A percentile compares a stretch with the other conserved stretches of the same genome.
These are phyloP conservation scores for Vigna mungo DNA, from an alignment of 306 rosid species.

Conservation along the genomic window DNA sequence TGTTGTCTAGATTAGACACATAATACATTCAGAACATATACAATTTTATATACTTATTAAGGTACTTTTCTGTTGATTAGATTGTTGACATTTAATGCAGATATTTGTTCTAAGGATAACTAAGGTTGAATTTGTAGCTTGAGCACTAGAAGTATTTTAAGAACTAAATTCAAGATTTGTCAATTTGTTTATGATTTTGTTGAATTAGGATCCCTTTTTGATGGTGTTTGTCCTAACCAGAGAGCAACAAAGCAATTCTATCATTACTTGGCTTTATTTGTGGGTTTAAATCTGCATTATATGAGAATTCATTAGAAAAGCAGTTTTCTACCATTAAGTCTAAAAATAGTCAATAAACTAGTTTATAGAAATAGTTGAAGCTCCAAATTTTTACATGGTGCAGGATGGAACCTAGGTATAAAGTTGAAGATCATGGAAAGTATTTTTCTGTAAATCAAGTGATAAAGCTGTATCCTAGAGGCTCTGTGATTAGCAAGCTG, in stretches of 20 bases:
- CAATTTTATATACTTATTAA: background rate
- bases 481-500: slow-evolving; percentile 23
- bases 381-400: background rate
- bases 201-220: background rate
- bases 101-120: background rate
- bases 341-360: background rate
- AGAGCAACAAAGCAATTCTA: background rate
- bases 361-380: background rate
- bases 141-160: background rate
- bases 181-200: background rate
- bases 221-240: background rate
- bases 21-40: too few relatives aligned
- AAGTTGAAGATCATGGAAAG: slow-evolving; percentile 25
- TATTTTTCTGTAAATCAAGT: background rate
- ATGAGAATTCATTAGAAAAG: background rate
- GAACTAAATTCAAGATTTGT: background rate
- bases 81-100: background rate
- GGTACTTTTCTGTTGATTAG: background rate
- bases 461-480: slow-evolving; percentile 28
- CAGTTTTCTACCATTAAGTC: background rate
- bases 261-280: background rate
- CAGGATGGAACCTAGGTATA: slow-evolving; percentile 36
- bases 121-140: background rate
- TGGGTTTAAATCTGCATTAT: background rate
- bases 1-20: too few relatives aligned